Percentiles rank a stretch among this genome's conserved stretches.
phyloP scores from a whole-genome alignment of 2,329 filamentous ascomycete genomes.

The Sphaerulina populicola region DNA sequence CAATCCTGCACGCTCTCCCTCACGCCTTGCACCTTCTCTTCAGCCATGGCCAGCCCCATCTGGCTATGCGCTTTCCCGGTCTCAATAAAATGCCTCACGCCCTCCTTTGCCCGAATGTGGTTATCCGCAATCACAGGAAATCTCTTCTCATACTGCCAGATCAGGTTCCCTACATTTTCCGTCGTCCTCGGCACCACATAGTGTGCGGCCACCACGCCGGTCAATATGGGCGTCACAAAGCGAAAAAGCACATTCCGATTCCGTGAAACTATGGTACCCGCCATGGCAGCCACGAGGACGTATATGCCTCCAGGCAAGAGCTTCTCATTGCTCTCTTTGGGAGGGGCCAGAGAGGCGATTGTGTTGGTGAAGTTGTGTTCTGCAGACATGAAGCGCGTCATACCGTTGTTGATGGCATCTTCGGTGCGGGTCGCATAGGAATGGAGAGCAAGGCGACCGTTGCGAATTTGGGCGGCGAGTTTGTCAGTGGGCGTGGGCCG shows the following conservation, averaged over 20 bases:
- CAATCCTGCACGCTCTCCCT: constrained; percentile 74
- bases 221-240: constrained; percentile 63
- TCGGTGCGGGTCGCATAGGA: constrained; percentile 64
- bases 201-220: constrained; percentile 78
- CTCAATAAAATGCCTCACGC: constrained; percentile 59
- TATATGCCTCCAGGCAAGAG: constrained; percentile 86
- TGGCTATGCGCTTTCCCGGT: constrained; percentile 68
- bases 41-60: constrained; percentile 62
- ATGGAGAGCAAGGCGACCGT: constrained; percentile 72
- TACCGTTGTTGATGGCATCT: constrained; percentile 70
- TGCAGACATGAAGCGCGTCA: constrained; percentile 72
- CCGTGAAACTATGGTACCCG: constrained; percentile 80
- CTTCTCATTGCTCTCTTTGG: constrained; percentile 75
- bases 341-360: constrained; percentile 76
- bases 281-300: constrained; percentile 89
- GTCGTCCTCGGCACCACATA: constrained; percentile 80
- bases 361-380: constrained; percentile 88
- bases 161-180: constrained; percentile 73
- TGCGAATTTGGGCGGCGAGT: constrained; percentile 72
- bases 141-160: constrained; percentile 88
- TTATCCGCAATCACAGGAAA: constrained; percentile 75
- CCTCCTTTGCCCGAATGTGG: constrained; percentile 63
- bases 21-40: constrained; percentile 69
- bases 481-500: constrained; percentile 77
- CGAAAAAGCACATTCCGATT: constrained; percentile 81